phyloP scores from a whole-genome alignment of 371 early-diverging fungal species.

The Saksenaea vasiformis region DNA sequence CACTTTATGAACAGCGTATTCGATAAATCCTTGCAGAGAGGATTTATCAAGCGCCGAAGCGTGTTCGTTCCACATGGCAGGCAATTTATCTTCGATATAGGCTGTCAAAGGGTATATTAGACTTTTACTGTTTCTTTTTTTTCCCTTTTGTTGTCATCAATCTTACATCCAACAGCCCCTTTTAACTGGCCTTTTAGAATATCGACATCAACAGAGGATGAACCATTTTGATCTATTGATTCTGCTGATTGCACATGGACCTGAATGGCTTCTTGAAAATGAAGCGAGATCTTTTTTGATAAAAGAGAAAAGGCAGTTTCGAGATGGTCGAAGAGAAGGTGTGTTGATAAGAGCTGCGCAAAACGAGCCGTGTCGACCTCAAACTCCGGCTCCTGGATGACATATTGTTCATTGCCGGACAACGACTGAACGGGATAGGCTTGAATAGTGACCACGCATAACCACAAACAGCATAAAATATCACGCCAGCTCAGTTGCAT shows the following conservation, averaged over 20 bases:
- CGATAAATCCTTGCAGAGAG: conserved; percentile 24
- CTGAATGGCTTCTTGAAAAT: conserved; percentile 35
- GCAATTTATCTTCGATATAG: conserved; percentile 39
- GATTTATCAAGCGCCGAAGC: conserved; percentile 24
- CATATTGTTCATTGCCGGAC: background rate
- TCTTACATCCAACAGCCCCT: conserved; percentile 44
- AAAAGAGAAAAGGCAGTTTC: conserved; percentile 29
- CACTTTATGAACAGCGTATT: background rate
- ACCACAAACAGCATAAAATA: conserved; percentile 3
- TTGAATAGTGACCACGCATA: conserved; percentile 1
- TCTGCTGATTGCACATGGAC: conserved; percentile 15
- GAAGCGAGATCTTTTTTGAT: conserved; percentile 30
- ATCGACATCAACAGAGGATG: conserved; percentile 29
- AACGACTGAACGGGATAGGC: conserved; percentile 2
- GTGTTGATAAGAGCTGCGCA: conserved; percentile 27
- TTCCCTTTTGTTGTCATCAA: too few relatives aligned
- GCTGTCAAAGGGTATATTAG: too few relatives aligned
- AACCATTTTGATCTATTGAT: conserved; percentile 3
- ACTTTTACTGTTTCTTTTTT: too few relatives aligned
- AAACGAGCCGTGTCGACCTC: conserved; percentile 28
- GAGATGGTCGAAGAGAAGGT: conserved; percentile 37
- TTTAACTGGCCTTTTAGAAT: conserved; percentile 35
- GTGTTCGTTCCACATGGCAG: conserved; percentile 34
- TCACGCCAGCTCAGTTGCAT: conserved; percentile 4
- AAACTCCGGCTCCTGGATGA: conserved; percentile 5